Base-by-base conservation (phyloP, 305 asterid species). In the Rubia tinctorum region DNA sequence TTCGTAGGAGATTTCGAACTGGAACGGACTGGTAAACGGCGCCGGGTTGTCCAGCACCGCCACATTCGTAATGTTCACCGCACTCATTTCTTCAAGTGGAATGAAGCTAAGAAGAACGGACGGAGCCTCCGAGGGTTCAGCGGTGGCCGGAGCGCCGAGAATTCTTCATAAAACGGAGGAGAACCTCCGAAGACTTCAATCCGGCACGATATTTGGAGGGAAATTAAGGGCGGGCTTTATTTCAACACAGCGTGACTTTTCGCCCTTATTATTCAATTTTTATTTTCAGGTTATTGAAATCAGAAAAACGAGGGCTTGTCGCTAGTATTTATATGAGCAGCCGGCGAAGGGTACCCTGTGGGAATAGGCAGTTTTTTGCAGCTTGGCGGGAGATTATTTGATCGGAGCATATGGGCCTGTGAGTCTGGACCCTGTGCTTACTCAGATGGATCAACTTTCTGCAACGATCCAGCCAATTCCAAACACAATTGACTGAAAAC, bases 1-100 rank as follows among this genome's bases (percentile, higher is more conserved):
- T 77, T 94, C 99, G 77, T 94, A 94, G 10, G 99, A 94, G 84
- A 94, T 90, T 80, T 94, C 99, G 78, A 94, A 94, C 96, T 89
- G 97, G 80, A 94, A 89, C 15, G 97, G 93, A 45, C 93, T 61
- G 9, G 81, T 63, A 85, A 94, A 94, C 76, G 93, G 83, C 69
- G 97, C 90, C 73, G 98, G 98, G 82, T 94, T 91, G 84, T 90
- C 97, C 78, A 91, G 85, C 82, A 94, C 98, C 7, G 96, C 75
- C 4, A 94, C 97, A 86, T 91, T 90, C 45, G 93, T 88, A 65
- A 94, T 85, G 85, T 89, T 94, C 71, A 94, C 93, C 59, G 97
- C 97, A 82, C 92, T 91, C 98, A 93, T 93, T 59, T 23, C 39
- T 59, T 70, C 78, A 75, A 73, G 74, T 37, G 25, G 25, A 25